A percentile compares a stretch with the other conserved stretches of the same genome.
Evolutionary conservation across 345 rosid genomes (phyloP).

Genomic region (Dipteronia sinensis): DNA sequence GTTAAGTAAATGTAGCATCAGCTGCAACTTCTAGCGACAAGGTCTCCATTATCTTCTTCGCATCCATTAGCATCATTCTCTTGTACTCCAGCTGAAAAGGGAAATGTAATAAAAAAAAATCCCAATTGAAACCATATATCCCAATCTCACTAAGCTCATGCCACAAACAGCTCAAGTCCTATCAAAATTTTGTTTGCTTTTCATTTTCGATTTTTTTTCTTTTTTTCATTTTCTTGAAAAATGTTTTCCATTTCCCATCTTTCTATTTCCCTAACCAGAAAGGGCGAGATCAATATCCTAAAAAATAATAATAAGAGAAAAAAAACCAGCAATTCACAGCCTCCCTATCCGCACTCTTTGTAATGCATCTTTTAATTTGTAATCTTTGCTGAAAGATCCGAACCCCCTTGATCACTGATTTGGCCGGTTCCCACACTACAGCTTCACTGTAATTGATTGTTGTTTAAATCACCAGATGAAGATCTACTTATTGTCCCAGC

Average conservation of each 20-base stretch:
- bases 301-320: neutral
- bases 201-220: neutral
- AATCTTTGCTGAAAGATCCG: conserved; percentile 11
- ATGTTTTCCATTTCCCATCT: neutral
- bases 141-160: conserved; percentile 27
- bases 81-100: neutral
- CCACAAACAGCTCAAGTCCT: conserved; percentile 15
- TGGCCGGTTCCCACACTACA: conserved; percentile 15
- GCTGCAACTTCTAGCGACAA: neutral
- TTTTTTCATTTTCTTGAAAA: neutral
- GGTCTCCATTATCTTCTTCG: no score
- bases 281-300: neutral
- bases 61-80: neutral
- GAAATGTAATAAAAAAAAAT: neutral
- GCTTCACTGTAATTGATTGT: conserved; percentile 15
- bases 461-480: conserved; percentile 14
- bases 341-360: neutral
- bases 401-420: conserved; percentile 9
- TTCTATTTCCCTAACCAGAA: neutral
- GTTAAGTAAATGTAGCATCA: neutral
- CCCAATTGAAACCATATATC: neutral
- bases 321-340: neutral
- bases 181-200: neutral
- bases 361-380: neutral
- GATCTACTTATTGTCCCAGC: conserved; percentile 2